phyloP scores from a whole-genome alignment of 352 stramenopile genomes.

The Nothophytophthora sp. region DNA sequence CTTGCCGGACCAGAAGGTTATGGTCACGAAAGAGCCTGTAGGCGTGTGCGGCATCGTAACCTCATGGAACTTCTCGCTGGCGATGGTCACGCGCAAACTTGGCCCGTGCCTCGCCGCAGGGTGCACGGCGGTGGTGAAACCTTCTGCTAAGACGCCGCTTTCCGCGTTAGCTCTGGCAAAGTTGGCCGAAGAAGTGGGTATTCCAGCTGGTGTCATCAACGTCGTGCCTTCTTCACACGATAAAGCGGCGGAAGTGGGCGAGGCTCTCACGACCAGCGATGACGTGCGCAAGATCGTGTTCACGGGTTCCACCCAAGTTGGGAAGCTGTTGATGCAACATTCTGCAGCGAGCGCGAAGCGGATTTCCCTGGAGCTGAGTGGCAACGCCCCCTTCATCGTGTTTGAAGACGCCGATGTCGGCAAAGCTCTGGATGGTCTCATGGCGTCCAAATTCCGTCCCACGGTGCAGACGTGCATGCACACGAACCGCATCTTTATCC shows the following conservation, averaged over 20 bases:
- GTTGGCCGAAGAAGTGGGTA: slow-evolving; percentile 83
- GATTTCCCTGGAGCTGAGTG: slow-evolving; percentile 82
- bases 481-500: slow-evolving; percentile 92
- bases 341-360: slow-evolving; percentile 72
- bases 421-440: slow-evolving; percentile 71
- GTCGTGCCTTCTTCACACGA: slow-evolving; percentile 66
- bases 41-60: slow-evolving; percentile 95
- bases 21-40: slow-evolving; percentile 89
- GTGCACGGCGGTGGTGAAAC: slow-evolving; percentile 96
- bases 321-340: slow-evolving; percentile 72
- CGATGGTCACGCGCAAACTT: slow-evolving; percentile 97
- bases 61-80: slow-evolving; percentile 98
- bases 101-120: slow-evolving; percentile 91
- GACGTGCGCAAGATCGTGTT: slow-evolving; percentile 90
- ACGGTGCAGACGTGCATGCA: slow-evolving; percentile 85
- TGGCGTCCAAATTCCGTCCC: slow-evolving; percentile 83
- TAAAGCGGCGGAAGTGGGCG: slow-evolving; percentile 68
- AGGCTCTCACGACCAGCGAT: slow-evolving; percentile 52
- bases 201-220: slow-evolving; percentile 89
- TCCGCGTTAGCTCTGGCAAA: slow-evolving; percentile 92
- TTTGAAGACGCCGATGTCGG: slow-evolving; percentile 87
- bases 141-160: slow-evolving; percentile 95
- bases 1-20: slow-evolving; percentile 47
- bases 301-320: slow-evolving; percentile 80
- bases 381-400: slow-evolving; percentile 91